Percentiles rank a stretch among this genome's conserved stretches.
These are phyloP conservation scores for Monilinia laxa DNA, from an alignment of 2,329 filamentous ascomycete genomes.

Conservation along the genomic window DNA sequence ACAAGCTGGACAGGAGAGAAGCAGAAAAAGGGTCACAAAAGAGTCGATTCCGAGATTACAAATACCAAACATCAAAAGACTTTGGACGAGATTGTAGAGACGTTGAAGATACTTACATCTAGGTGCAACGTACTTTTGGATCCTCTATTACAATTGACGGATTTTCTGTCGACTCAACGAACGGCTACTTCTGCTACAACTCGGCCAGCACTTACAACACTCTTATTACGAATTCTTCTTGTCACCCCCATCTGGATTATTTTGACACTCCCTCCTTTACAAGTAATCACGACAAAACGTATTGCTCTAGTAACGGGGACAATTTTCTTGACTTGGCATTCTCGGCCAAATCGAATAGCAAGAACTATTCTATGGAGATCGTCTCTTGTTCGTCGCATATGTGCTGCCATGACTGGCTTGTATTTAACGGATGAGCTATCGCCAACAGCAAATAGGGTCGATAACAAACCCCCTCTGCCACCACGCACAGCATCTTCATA, in stretches of 20 bases:
- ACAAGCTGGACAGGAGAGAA: constrained; percentile 70
- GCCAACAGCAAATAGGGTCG: constrained; percentile 23
- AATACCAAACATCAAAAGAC: constrained; percentile 85
- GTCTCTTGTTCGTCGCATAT: constrained; percentile 65
- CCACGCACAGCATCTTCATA: constrained; percentile 34
- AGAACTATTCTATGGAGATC: constrained; percentile 91
- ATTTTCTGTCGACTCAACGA: constrained; percentile 87
- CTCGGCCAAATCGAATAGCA: constrained; percentile 78
- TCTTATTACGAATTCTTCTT: constrained; percentile 85
- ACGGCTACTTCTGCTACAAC: constrained; percentile 91
- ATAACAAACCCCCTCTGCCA: constrained; percentile 39
- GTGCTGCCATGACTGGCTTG: constrained; percentile 76
- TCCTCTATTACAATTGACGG: constrained; percentile 82
- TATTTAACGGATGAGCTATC: constrained; percentile 58
- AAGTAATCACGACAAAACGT: constrained; percentile 82
- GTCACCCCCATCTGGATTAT: constrained; percentile 86
- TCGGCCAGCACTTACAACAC: constrained; percentile 79
- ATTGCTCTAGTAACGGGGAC: constrained; percentile 86
- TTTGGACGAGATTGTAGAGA: constrained; percentile 95
- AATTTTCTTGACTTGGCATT: constrained; percentile 86
- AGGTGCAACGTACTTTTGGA: constrained; percentile 91
- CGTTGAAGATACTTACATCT: constrained; percentile 83
- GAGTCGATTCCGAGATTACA: constrained; percentile 52
- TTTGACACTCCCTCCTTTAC: constrained; percentile 77
- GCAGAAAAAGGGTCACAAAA: constrained; percentile 53